These are phyloP conservation scores for Mortierella sp. DNA, from an alignment of 371 early-diverging fungal species.

Conservation along the genomic window DNA sequence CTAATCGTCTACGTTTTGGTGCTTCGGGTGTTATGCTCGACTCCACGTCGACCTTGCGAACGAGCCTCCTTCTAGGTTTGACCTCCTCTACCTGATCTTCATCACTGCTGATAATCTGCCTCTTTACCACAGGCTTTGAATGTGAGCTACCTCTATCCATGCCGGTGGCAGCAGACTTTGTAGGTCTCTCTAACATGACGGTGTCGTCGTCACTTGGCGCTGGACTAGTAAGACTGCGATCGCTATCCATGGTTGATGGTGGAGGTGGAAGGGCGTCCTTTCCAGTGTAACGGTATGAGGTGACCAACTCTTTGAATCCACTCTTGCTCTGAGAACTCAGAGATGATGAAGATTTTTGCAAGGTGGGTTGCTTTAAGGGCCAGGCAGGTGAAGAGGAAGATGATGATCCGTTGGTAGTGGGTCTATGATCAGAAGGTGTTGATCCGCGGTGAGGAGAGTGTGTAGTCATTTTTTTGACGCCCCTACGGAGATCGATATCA, in stretches of 20 bases:
- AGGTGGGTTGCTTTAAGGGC: background rate
- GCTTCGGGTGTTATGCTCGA: slow-evolving; percentile 1
- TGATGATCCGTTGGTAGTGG: background rate
- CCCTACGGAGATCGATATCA: slow-evolving; percentile 35
- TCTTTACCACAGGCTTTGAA: slow-evolving; percentile 12
- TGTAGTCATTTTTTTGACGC: slow-evolving; percentile 29
- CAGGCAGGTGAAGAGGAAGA: background rate
- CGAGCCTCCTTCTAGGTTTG: slow-evolving; percentile 34
- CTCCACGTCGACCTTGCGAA: slow-evolving; percentile 19
- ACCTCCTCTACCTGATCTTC: slow-evolving; percentile 28
- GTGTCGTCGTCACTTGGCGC: slow-evolving; percentile 19
- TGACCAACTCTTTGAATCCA: slow-evolving; percentile 37
- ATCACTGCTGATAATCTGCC: slow-evolving; percentile 41
- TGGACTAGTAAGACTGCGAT: slow-evolving; percentile 32
- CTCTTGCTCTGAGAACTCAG: slow-evolving; percentile 7
- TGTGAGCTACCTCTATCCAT: background rate
- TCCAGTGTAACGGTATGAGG: slow-evolving; percentile 41
- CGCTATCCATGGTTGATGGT: slow-evolving; percentile 11
- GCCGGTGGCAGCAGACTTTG: background rate
- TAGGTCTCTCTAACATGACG: slow-evolving; percentile 8
- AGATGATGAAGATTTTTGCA: background rate
- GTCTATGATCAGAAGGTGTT: background rate
- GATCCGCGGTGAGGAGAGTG: slow-evolving; percentile 24
- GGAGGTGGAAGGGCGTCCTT: slow-evolving; percentile 23
- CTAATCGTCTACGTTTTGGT: slow-evolving; percentile 40